Conservation (phyloP, 805 yeast genomes). For the Nakazawaea holstii region DNA sequence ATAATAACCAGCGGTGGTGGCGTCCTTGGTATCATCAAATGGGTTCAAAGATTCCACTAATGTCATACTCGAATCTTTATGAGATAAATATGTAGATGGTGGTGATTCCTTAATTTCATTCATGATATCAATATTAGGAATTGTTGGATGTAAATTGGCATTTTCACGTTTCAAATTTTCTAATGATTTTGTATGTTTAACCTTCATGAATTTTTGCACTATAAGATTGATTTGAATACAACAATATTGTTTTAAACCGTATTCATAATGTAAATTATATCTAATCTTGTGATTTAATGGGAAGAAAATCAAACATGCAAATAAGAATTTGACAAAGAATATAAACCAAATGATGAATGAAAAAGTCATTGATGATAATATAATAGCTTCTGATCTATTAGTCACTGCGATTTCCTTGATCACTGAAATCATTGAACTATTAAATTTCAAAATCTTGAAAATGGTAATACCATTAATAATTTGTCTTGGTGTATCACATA, state of each 20-base stretch:
- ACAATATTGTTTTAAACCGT: constrained; percentile 54
- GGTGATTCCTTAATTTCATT: neutral
- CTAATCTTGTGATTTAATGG: constrained; percentile 46
- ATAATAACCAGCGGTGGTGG: no score
- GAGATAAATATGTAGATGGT: neutral
- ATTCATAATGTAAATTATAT: constrained; percentile 29
- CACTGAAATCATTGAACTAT: constrained; percentile 38
- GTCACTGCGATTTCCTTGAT: constrained; percentile 54
- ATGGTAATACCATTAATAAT: constrained; percentile 73
- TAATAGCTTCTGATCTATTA: constrained; percentile 62
- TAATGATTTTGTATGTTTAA: constrained; percentile 23
- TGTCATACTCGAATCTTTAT: no score
- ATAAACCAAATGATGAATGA: constrained; percentile 72
- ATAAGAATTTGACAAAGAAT: constrained; percentile 49
- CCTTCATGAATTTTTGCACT: constrained; percentile 45
- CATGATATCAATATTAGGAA: neutral
- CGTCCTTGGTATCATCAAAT: neutral
- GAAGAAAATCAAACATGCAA: constrained; percentile 47
- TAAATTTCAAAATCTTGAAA: constrained; percentile 44
- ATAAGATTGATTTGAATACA: constrained; percentile 53
- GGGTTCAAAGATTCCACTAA: neutral
- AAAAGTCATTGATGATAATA: constrained; percentile 68
- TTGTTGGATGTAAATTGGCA: neutral
- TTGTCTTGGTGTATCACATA: constrained; percentile 88
- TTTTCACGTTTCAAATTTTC: constrained; percentile 7